Base-by-base conservation (phyloP, 2,329 filamentous ascomycete genomes). In the Penicillium verrucosum region DNA sequence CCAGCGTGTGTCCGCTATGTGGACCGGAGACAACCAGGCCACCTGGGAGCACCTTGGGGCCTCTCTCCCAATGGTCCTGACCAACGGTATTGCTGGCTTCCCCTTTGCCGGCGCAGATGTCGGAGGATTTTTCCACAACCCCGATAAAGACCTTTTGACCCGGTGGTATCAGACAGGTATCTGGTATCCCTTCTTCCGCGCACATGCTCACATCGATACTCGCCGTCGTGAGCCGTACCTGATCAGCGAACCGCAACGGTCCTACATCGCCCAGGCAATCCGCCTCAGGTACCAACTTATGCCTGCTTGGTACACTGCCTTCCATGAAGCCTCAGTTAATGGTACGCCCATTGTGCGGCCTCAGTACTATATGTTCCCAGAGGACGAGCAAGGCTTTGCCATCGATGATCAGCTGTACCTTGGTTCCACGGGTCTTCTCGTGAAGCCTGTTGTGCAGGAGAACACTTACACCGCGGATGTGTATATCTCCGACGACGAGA, bases 131-230 rank as follows among this genome's bases (percentile, higher is more conserved):
- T 99, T 99, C 68, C 93, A 94, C 54, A 97, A 99, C 75, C 94
- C 94, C 0, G 89, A 89, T 67, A 92, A 92, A 69, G 93, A 99
- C 58, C 84, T 99, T 23, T 82, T 96, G 65, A 89, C 90, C 11
- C 87, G 94, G 38, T 99, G 94, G 94, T 99, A 96, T 76, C 94
- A 99, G 75, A 86, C 92, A 34, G 94, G 94, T 60, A 90, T 90
- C 54, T 99, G 96, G 81, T 97, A 97, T 73, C 94, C 94, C 8
- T 99, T 97, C 80, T 96, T 97, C 89, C 90, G 94, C 60, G 94
- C 86, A 1, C 94, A 99, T 72, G 94, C 94, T 7, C 94, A 99
- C 74, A 97, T 97, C 59, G 94, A 99, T 70, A 89, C 94, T 38
- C 90, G 94, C 44, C 89, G 94, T 27, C 89, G 94, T 51, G 94